A percentile compares a stretch with the other conserved stretches of the same genome.
These are phyloP conservation scores for Botryococcus braunii DNA, from an alignment of 163 green algal genomes.

Conservation along the genomic window DNA sequence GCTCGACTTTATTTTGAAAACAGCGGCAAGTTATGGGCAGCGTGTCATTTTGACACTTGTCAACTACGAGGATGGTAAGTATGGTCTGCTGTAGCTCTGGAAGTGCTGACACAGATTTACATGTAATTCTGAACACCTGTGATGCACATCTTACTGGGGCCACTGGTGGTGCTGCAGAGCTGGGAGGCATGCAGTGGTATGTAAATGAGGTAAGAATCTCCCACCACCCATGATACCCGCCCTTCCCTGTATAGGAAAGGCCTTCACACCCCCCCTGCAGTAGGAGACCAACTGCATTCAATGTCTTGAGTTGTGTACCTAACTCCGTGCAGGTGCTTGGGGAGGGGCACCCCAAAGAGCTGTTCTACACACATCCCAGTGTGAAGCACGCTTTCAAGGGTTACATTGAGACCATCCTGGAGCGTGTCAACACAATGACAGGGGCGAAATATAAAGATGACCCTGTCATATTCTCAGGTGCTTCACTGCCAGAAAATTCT, in stretches of 20 bases:
- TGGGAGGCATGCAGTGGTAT: constrained; percentile 21
- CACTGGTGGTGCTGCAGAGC: no score
- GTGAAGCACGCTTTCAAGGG: constrained; percentile 30
- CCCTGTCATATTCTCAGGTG: constrained; percentile 47
- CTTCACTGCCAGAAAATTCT: no score
- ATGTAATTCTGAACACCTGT: no score
- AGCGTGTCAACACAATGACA: constrained; percentile 29
- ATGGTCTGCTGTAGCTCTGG: no score
- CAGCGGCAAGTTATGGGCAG: constrained; percentile 4
- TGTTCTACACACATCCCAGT: constrained; percentile 18
- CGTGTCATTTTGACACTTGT: constrained; percentile 10
- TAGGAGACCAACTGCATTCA: no score
- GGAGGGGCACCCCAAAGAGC: not conserved
- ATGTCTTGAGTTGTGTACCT: no score
- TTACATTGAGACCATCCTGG: constrained; percentile 19
- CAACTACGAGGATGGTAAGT: constrained; percentile 11
- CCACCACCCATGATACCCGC: no score
- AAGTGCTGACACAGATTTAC: no score
- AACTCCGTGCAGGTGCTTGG: no score
- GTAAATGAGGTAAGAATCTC: constrained; percentile 9
- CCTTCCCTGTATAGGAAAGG: no score
- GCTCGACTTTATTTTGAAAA: constrained; percentile 7
- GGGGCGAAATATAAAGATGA: constrained; percentile 41
- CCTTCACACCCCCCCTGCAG: no score
- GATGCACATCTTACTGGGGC: no score